Base-by-base conservation (phyloP, 2,329 filamentous ascomycete species). In the Thelonectria discophora region DNA sequence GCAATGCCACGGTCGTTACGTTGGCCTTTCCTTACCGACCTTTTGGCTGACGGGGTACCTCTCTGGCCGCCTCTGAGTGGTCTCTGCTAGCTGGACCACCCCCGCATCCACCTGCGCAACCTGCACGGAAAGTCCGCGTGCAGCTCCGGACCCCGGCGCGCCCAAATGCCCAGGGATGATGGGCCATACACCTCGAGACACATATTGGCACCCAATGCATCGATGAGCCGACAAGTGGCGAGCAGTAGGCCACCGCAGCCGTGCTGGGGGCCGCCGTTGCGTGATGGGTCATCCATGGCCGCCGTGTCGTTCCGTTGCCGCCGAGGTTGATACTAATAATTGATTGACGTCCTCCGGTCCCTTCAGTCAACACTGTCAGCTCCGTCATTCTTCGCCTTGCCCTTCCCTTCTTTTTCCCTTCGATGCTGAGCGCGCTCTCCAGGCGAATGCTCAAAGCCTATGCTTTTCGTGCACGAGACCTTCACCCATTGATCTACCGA, bases 181-280 rank as follows among this genome's bases (percentile, higher is more conserved):
- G 66, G 67, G 67, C 70, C 70, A 72, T 70, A 72, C 70, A 72
- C 56, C 64, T 65, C 37, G 49, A 69, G 70, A 72, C 70, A 72
- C 70, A 71, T 62, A 59, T 66, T 70, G 69, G 62, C 67, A 65
- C 58, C 65, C 64, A 70, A 61, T 71, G 70, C 68, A 68, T 64
- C 67, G 67, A 69, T 72, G 69, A 72, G 70, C 68, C 70, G 69
- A 69, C 70, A 69, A 65, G 67, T 71, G 69, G 69, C 67, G 64
- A 68, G 64, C 61, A 68, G 55, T 60, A 62, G 53, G 50, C 40
- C 40, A 43, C 40, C 40, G 40, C 18, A 43, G 40, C 42, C 55
- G 50, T 47, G 40, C 21, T 43, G 27, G 51, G 45, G 34, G 42
- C 20, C 17, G 20, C 24, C 17, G 55, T 62, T 65, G 60, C 59